These are phyloP conservation scores for Penicillium janthinellum DNA, from an alignment of 2,329 filamentous ascomycete species.

Conservation along the genomic window DNA sequence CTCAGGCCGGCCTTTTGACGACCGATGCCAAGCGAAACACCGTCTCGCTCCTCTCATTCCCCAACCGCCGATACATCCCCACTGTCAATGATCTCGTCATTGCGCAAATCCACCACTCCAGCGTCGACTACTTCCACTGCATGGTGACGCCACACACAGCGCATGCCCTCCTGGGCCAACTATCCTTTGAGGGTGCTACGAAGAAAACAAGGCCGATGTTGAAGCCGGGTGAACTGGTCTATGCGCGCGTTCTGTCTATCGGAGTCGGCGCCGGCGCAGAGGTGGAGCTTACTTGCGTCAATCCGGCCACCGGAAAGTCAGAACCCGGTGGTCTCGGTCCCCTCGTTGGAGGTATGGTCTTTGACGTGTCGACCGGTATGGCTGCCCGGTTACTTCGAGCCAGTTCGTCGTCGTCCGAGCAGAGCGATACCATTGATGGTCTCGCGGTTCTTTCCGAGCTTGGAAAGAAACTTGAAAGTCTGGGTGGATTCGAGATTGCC, in stretches of 20 bases:
- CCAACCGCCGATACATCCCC: constrained; percentile 69
- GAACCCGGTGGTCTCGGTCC: constrained; percentile 86
- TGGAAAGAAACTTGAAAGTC: constrained; percentile 66
- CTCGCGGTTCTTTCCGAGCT: constrained; percentile 78
- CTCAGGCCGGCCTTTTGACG: constrained; percentile 39
- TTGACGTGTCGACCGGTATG: constrained; percentile 76
- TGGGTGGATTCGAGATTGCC: constrained; percentile 80
- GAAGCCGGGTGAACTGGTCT: constrained; percentile 74
- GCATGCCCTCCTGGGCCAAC: constrained; percentile 73
- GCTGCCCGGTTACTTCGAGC: constrained; percentile 68
- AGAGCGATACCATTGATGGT: constrained; percentile 56
- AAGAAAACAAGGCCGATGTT: constrained; percentile 89
- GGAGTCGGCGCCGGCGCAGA: constrained; percentile 83
- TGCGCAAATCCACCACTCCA: constrained; percentile 76
- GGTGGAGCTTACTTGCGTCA: constrained; percentile 86
- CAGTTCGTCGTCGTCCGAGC: constrained; percentile 39
- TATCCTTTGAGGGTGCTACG: constrained; percentile 89
- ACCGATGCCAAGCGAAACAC: constrained; percentile 46
- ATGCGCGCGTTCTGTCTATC: constrained; percentile 78
- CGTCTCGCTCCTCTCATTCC: constrained; percentile 38
- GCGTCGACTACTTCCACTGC: constrained; percentile 78
- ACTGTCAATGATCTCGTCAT: constrained; percentile 83
- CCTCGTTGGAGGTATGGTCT: constrained; percentile 82
- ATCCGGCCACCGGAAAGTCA: constrained; percentile 79
- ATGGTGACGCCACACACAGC: constrained; percentile 66